phyloP scores from a whole-genome alignment of 345 rosid genomes.

The Trapa incisa region DNA sequence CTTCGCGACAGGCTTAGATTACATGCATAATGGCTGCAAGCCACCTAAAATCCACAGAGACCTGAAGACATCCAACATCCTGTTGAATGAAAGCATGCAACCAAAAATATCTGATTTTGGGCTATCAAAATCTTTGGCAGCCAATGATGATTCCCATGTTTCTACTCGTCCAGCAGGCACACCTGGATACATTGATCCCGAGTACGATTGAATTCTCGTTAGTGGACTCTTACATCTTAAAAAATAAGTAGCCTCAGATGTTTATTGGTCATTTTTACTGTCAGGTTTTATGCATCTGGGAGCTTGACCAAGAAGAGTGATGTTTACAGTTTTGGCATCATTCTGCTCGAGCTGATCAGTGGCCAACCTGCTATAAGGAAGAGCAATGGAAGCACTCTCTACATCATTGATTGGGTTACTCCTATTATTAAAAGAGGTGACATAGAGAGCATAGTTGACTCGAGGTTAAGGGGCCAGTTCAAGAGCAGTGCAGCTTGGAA shows the following conservation, averaged over 20 bases:
- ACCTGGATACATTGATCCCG: slow-evolving; percentile 38
- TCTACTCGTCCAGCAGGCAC: slow-evolving; percentile 30
- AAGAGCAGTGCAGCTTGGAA: slow-evolving; percentile 30
- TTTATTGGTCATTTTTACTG: not conserved
- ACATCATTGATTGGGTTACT: slow-evolving; percentile 28
- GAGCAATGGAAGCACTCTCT: slow-evolving; percentile 14
- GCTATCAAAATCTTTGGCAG: slow-evolving; percentile 30
- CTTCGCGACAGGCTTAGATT: too few species aligned
- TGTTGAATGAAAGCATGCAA: slow-evolving; percentile 17
- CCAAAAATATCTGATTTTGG: slow-evolving; percentile 57
- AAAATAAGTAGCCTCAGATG: not conserved
- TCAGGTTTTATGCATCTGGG: slow-evolving; percentile 5
- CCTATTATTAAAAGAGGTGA: slow-evolving; percentile 23
- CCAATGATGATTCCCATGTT: slow-evolving; percentile 13
- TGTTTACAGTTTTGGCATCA: slow-evolving; percentile 40
- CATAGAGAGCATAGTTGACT: slow-evolving; percentile 26
- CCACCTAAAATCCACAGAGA: slow-evolving; percentile 45
- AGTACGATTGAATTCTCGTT: not conserved
- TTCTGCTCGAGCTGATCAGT: slow-evolving; percentile 37
- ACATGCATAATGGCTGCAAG: not conserved
- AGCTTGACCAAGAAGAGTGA: slow-evolving; percentile 32
- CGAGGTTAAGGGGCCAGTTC: slow-evolving; percentile 19
- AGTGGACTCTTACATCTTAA: not conserved
- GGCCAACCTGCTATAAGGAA: slow-evolving; percentile 26
- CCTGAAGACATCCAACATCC: slow-evolving; percentile 24